phyloP scores from a whole-genome alignment of 2,329 filamentous ascomycete genomes.

The Orbilia ellipsospora region DNA sequence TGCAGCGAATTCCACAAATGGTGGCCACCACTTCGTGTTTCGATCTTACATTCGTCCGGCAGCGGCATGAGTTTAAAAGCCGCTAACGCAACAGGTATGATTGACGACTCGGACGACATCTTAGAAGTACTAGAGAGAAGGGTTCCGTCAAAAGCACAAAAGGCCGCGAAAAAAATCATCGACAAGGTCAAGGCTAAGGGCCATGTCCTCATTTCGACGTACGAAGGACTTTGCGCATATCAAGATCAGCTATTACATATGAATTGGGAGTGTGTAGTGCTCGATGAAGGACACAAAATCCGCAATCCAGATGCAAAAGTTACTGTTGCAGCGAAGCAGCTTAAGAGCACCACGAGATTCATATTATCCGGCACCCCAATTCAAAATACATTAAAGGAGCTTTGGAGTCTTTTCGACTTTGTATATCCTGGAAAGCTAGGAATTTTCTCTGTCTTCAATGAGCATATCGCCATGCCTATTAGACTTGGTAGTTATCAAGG shows the following conservation, averaged over 20 bases:
- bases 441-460: slow-evolving; percentile 87
- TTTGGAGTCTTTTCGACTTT: slow-evolving; percentile 98
- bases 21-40: slow-evolving; percentile 99
- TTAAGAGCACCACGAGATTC: slow-evolving; percentile 85
- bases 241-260: slow-evolving; percentile 81
- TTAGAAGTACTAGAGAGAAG: slow-evolving; percentile 65
- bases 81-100: slow-evolving; percentile 72
- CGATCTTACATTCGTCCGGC: slow-evolving; percentile 92
- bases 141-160: slow-evolving; percentile 69
- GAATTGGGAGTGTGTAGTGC: slow-evolving; percentile 90
- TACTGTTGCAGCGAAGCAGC: slow-evolving; percentile 92
- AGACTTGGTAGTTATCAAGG: slow-evolving; percentile 93
- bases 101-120: slow-evolving; percentile 67
- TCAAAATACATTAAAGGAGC: slow-evolving; percentile 93
- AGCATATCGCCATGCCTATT: slow-evolving; percentile 93
- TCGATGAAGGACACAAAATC: slow-evolving; percentile 98
- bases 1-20: slow-evolving; percentile 98
- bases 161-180: slow-evolving; percentile 81
- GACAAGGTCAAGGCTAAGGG: slow-evolving; percentile 73
- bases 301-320: slow-evolving; percentile 95
- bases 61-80: slow-evolving; percentile 91
- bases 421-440: slow-evolving; percentile 96
- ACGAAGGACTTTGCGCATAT: slow-evolving; percentile 94
- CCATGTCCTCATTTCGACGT: slow-evolving; percentile 94
- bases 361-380: slow-evolving; percentile 97